Conservation (phyloP, 1,284 basidiomycete species). For the Trichosporon coremiiforme region DNA sequence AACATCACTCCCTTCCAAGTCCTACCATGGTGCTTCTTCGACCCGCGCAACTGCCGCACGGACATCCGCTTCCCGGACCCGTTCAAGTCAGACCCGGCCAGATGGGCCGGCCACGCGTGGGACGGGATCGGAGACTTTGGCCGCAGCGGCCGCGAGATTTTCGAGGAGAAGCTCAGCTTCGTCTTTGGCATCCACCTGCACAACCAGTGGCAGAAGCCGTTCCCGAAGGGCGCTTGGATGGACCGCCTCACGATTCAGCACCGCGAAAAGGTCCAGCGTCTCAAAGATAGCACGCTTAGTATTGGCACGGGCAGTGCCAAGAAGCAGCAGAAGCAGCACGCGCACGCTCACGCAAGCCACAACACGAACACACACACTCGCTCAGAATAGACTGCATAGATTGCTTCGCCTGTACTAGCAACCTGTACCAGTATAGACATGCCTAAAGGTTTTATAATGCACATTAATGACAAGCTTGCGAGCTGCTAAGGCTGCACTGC, state of each 20-base stretch:
- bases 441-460: background rate
- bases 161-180: constrained; percentile 68
- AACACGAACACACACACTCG: background rate
- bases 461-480: background rate
- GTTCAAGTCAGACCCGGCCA: constrained; percentile 66
- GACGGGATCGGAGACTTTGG: constrained; percentile 64
- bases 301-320: too few relatives aligned
- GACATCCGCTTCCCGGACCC: constrained; percentile 90
- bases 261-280: constrained; percentile 55
- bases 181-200: constrained; percentile 87
- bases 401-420: background rate
- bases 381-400: background rate
- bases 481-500: too few relatives aligned
- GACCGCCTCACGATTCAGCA: constrained; percentile 70
- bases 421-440: background rate
- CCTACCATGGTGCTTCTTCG: constrained; percentile 88
- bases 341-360: background rate
- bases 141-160: constrained; percentile 42
- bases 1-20: constrained; percentile 80
- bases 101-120: constrained; percentile 64
- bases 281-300: background rate
- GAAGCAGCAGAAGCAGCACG: background rate
- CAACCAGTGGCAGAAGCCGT: constrained; percentile 86
- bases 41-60: constrained; percentile 81
- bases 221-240: constrained; percentile 77